Evolutionary conservation across 768 basidiomycete genomes (phyloP).

Genomic region (Boletus pseudopeckii): DNA sequence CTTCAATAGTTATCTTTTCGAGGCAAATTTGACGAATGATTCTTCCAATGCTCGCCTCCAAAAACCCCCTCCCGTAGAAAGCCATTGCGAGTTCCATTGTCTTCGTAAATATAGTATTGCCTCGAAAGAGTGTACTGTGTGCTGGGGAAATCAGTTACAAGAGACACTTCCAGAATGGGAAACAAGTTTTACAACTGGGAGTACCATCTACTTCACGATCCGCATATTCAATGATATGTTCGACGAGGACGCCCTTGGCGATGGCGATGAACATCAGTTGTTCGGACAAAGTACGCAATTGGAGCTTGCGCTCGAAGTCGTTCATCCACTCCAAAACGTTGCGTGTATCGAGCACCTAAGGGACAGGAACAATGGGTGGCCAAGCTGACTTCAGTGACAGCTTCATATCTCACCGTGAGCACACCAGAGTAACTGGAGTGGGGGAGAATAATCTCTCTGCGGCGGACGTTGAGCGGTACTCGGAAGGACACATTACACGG

Average conservation of each 20-base stretch:
- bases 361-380: neutral
- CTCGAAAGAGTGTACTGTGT: conserved; percentile 71
- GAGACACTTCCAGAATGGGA: neutral
- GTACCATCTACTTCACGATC: conserved; percentile 68
- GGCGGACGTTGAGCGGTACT: conserved; percentile 5
- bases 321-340: conserved; percentile 74
- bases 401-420: conserved; percentile 46
- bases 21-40: conserved; percentile 66
- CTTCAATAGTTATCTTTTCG: conserved; percentile 77
- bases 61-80: conserved; percentile 76
- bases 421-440: conserved; percentile 58
- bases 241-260: conserved; percentile 59
- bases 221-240: conserved; percentile 68
- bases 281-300: conserved; percentile 58
- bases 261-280: conserved; percentile 69
- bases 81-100: conserved; percentile 77
- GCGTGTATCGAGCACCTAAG: conserved; percentile 43
- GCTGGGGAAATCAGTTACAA: conserved; percentile 39
- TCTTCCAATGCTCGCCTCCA: conserved; percentile 75
- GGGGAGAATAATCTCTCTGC: conserved; percentile 78
- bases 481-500: neutral
- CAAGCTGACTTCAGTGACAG: neutral
- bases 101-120: conserved; percentile 66
- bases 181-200: conserved; percentile 50
- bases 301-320: conserved; percentile 64